A percentile compares a stretch with the other conserved stretches of the same genome.
These are phyloP conservation scores for Endothia cerciana DNA, from an alignment of 2,329 filamentous ascomycete species.

Conservation along the genomic window DNA sequence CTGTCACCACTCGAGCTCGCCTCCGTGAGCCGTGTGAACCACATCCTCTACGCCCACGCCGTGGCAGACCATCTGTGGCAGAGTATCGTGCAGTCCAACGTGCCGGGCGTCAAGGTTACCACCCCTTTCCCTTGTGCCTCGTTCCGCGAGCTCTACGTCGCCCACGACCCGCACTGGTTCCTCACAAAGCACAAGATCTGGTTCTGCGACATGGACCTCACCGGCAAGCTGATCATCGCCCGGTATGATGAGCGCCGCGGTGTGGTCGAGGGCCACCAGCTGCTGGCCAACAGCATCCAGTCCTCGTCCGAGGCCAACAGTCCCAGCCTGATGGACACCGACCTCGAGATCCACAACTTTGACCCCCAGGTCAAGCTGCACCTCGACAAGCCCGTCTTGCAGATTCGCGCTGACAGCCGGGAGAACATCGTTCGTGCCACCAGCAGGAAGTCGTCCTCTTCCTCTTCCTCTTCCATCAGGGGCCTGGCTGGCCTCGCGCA, in stretches of 20 bases:
- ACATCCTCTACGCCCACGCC: conserved; percentile 60
- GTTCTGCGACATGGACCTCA: conserved; percentile 77
- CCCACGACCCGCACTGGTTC: conserved; percentile 85
- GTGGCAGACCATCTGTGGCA: conserved; percentile 74
- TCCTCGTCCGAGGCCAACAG: conserved; percentile 40
- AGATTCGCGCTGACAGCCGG: conserved; percentile 47
- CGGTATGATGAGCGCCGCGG: conserved; percentile 74
- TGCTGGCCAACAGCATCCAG: conserved; percentile 64
- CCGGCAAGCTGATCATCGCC: conserved; percentile 75
- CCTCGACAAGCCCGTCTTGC: conserved; percentile 70
- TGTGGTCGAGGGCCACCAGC: conserved; percentile 78
- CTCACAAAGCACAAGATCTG: conserved; percentile 79
- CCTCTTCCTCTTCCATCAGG: background rate
- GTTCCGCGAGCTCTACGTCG: conserved; percentile 73
- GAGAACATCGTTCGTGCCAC: conserved; percentile 31
- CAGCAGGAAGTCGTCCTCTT: conserved; percentile 21
- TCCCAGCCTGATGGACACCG: conserved; percentile 60
- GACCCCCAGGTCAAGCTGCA: conserved; percentile 72
- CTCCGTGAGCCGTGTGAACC: conserved; percentile 64
- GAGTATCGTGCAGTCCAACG: conserved; percentile 66
- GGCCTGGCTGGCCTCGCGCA: conserved; percentile 7
- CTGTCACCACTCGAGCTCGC: conserved; percentile 69
- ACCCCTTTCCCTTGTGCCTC: conserved; percentile 62
- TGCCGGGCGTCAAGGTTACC: conserved; percentile 59
- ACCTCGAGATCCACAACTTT: conserved; percentile 74